A percentile compares a stretch with the other conserved stretches of the same genome.
Conservation (phyloP, 2,329 filamentous ascomycete species). For the Metarhizium rileyi region DNA sequence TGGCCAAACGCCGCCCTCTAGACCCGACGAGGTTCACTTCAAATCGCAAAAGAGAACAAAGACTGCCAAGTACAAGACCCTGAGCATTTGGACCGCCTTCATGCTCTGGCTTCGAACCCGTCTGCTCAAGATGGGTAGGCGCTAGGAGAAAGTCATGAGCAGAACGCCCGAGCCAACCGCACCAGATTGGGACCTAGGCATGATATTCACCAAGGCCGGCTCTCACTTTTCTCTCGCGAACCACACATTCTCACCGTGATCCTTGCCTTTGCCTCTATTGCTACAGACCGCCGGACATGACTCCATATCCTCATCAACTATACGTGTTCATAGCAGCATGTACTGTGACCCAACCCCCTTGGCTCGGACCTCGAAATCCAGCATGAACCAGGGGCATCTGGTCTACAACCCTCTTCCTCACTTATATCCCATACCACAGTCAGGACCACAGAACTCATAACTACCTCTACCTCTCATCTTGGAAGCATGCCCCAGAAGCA, state of each 20-base stretch:
- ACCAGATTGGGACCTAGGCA: slow-evolving; percentile 6
- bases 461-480: not conserved
- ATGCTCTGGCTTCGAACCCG: slow-evolving; percentile 54
- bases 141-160: slow-evolving; percentile 17
- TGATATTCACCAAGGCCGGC: slow-evolving; percentile 5
- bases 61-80: slow-evolving; percentile 49
- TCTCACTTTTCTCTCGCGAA: slow-evolving; percentile 1
- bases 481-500: not conserved
- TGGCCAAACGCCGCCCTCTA: slow-evolving; percentile 15
- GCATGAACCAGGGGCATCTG: not conserved
- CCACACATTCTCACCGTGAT: slow-evolving; percentile 4
- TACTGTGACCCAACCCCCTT: not conserved
- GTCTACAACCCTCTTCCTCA: not conserved
- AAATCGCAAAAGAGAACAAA: slow-evolving; percentile 29
- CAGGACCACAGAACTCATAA: not conserved
- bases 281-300: not conserved
- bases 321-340: not conserved
- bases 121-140: slow-evolving; percentile 30
- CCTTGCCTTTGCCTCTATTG: not conserved
- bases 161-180: not conserved
- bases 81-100: slow-evolving; percentile 52
- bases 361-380: not conserved
- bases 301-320: not conserved
- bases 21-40: slow-evolving; percentile 34
- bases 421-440: not conserved